A percentile compares a stretch with the other conserved stretches of the same genome.
Evolutionary conservation across 2,329 filamentous ascomycete genomes (phyloP).

Genomic region (Neopestalotiopsis sp.): DNA sequence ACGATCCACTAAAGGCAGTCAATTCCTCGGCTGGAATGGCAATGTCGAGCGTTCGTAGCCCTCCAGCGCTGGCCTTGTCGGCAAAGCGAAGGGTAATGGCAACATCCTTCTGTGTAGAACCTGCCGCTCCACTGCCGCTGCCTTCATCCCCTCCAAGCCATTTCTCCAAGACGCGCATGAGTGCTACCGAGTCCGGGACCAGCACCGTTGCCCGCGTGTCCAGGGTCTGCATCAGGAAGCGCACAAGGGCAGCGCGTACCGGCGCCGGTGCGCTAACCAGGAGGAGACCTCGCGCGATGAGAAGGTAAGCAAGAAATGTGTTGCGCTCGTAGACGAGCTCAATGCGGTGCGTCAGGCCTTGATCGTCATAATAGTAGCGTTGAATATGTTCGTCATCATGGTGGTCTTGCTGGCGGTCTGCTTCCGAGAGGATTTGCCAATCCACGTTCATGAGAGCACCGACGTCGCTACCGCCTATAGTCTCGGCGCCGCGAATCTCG

Average conservation of each 20-base stretch:
- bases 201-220: slow-evolving; percentile 61
- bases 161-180: slow-evolving; percentile 54
- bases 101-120: slow-evolving; percentile 45
- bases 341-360: slow-evolving; percentile 1
- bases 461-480: slow-evolving; percentile 40
- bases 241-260: slow-evolving; percentile 52
- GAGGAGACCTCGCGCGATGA: slow-evolving; percentile 56
- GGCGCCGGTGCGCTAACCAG: slow-evolving; percentile 60
- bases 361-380: slow-evolving; percentile 11
- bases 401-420: no score
- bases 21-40: slow-evolving; percentile 55
- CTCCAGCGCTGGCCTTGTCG: slow-evolving; percentile 37
- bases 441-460: slow-evolving; percentile 35
- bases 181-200: slow-evolving; percentile 53
- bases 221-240: slow-evolving; percentile 58
- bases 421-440: neutral
- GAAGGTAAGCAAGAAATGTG: slow-evolving; percentile 29
- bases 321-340: slow-evolving; percentile 1
- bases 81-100: slow-evolving; percentile 58
- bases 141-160: slow-evolving; percentile 51
- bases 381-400: neutral
- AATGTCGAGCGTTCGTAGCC: slow-evolving; percentile 54
- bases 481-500: slow-evolving; percentile 51
- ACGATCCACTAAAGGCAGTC: slow-evolving; percentile 44
- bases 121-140: slow-evolving; percentile 36